Evolutionary conservation across 768 basidiomycete genomes (phyloP).

Genomic region (Lactifluus rugatus): DNA sequence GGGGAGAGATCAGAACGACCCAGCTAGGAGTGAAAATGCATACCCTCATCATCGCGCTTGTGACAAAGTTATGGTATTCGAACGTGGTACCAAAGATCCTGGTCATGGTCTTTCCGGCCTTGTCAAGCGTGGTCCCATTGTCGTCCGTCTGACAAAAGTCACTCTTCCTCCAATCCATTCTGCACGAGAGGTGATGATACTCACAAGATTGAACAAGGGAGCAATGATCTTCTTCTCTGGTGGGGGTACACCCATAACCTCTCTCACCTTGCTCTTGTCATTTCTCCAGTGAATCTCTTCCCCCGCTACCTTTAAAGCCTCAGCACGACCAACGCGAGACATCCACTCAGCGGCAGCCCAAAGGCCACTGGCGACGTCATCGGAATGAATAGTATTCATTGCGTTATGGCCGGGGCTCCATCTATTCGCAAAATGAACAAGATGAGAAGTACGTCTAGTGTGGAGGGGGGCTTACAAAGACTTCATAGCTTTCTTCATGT

Average conservation of each 20-base stretch:
- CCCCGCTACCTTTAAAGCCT: slow-evolving; percentile 57
- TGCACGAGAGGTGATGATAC: slow-evolving; percentile 18
- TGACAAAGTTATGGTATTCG: slow-evolving; percentile 68
- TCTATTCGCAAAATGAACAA: slow-evolving; percentile 29
- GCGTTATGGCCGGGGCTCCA: slow-evolving; percentile 74
- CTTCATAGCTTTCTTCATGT: slow-evolving; percentile 78
- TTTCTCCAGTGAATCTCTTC: slow-evolving; percentile 59
- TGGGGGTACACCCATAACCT: slow-evolving; percentile 52
- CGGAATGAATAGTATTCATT: slow-evolving; percentile 66
- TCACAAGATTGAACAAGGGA: slow-evolving; percentile 75
- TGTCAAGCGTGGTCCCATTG: slow-evolving; percentile 57
- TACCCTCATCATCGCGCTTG: slow-evolving; percentile 60
- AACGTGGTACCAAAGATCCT: slow-evolving; percentile 70
- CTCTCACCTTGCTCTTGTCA: slow-evolving; percentile 57
- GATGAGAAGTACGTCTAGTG: background rate
- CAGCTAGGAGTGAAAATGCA: slow-evolving; percentile 3
- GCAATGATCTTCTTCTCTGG: slow-evolving; percentile 51
- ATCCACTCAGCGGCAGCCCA: slow-evolving; percentile 80
- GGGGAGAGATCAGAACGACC: background rate
- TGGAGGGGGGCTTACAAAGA: slow-evolving; percentile 45
- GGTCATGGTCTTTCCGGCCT: slow-evolving; percentile 55
- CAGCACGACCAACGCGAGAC: slow-evolving; percentile 45
- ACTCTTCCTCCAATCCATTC: slow-evolving; percentile 3
- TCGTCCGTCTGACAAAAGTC: slow-evolving; percentile 51
- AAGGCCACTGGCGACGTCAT: slow-evolving; percentile 67